Evolutionary conservation across 331 rosid genomes (phyloP).

Genomic region (Spiraea crenata): DNA sequence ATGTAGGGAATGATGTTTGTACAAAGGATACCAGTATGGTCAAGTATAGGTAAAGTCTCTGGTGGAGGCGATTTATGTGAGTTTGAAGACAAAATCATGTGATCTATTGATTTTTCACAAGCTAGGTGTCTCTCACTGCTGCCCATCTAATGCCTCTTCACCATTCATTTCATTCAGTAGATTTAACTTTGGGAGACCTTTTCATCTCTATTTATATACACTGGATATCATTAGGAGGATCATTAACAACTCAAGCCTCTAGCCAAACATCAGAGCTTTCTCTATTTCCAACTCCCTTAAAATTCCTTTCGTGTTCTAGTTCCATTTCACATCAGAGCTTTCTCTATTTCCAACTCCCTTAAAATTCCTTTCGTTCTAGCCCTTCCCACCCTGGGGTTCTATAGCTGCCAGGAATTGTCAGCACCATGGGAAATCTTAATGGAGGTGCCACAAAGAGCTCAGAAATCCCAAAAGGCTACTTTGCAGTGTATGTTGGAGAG

Average conservation of each 20-base stretch:
- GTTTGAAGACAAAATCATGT: background rate
- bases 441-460: background rate
- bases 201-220: background rate
- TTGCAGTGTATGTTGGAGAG: constrained; percentile 33
- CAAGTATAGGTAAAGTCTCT: too few species aligned
- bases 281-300: background rate
- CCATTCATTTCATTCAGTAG: constrained; percentile 4
- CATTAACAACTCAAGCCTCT: constrained; percentile 2
- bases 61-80: background rate
- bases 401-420: constrained; percentile 14
- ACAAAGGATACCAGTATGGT: too few species aligned
- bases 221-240: background rate
- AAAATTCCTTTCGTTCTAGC: background rate
- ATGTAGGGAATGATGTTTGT: too few species aligned
- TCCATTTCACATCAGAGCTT: background rate
- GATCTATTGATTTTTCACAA: background rate
- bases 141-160: background rate
- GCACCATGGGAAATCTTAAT: constrained; percentile 10
- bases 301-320: too few species aligned
- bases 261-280: background rate
- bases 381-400: constrained; percentile 19
- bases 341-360: background rate
- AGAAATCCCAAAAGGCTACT: constrained; percentile 25
- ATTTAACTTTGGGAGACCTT: background rate
- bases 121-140: background rate